Percentiles rank a stretch among this genome's conserved stretches.
Evolutionary conservation across 2,329 filamentous ascomycete genomes (phyloP).

Genomic region (Claviceps sorghi): DNA sequence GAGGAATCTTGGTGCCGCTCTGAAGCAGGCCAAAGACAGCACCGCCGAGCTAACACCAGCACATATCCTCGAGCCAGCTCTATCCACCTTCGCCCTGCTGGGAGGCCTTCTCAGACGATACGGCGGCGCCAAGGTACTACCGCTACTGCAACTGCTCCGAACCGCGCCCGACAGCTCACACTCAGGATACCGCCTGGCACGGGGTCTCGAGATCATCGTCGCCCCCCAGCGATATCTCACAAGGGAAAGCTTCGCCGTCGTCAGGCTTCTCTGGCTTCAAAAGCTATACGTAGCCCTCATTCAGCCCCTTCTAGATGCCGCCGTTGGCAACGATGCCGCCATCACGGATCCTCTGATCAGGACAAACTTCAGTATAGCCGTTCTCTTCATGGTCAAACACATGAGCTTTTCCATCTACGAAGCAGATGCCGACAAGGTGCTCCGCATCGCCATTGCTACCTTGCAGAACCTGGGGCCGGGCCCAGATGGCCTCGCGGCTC

Average conservation of each 20-base stretch:
- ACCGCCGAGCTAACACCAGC: not conserved
- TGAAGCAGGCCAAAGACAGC: slow-evolving; percentile 6
- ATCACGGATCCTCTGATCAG: slow-evolving; percentile 15
- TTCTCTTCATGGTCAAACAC: slow-evolving; percentile 34
- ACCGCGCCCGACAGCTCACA: slow-evolving; percentile 19
- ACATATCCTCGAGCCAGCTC: slow-evolving; percentile 2
- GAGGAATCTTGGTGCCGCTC: slow-evolving; percentile 10
- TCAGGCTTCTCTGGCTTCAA: slow-evolving; percentile 33
- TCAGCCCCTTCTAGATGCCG: slow-evolving; percentile 29
- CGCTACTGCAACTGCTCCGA: slow-evolving; percentile 21
- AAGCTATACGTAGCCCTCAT: slow-evolving; percentile 33
- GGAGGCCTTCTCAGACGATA: slow-evolving; percentile 25
- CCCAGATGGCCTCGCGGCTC: slow-evolving; percentile 31
- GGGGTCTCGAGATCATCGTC: slow-evolving; percentile 28
- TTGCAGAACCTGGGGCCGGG: slow-evolving; percentile 27
- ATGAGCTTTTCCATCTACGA: slow-evolving; percentile 37
- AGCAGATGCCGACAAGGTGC: slow-evolving; percentile 31
- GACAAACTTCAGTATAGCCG: slow-evolving; percentile 30
- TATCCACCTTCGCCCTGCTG: slow-evolving; percentile 21
- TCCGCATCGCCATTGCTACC: slow-evolving; percentile 34
- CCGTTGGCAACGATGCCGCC: slow-evolving; percentile 19
- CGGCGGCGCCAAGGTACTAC: slow-evolving; percentile 20
- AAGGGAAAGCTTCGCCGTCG: slow-evolving; percentile 26
- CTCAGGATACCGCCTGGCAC: slow-evolving; percentile 26
- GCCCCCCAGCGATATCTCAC: slow-evolving; percentile 23